Evolutionary conservation across 352 stramenopile genomes (phyloP).

Genomic region (Phytophthora megakarya): DNA sequence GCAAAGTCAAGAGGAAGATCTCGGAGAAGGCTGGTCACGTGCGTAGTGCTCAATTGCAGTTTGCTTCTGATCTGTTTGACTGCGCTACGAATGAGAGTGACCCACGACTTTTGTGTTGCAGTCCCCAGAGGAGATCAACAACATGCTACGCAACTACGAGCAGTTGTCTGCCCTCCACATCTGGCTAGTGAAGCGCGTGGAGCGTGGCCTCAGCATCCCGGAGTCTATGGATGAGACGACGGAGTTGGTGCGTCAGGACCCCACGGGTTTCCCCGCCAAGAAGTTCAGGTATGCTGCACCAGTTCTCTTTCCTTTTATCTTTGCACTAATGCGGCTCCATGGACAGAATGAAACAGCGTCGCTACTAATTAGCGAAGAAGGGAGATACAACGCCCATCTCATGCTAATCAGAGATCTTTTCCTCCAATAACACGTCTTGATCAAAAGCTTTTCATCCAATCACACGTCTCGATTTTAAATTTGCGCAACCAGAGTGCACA

Average conservation of each 20-base stretch:
- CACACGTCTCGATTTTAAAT: neutral
- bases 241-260: conserved; percentile 79
- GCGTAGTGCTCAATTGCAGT: conserved; percentile 21
- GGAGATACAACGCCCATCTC: neutral
- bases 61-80: neutral
- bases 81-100: too few species aligned
- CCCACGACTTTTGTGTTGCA: conserved; percentile 30
- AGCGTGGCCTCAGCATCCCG: conserved; percentile 72
- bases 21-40: conserved; percentile 83
- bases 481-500: neutral
- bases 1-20: conserved; percentile 85
- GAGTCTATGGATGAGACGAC: conserved; percentile 81
- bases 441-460: neutral
- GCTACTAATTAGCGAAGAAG: conserved; percentile 47
- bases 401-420: conserved; percentile 23
- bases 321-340: conserved; percentile 3
- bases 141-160: conserved; percentile 85
- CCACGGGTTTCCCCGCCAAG: conserved; percentile 84
- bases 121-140: conserved; percentile 87
- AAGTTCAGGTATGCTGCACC: conserved; percentile 68
- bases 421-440: conserved; percentile 16
- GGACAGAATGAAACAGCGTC: conserved; percentile 69
- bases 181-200: conserved; percentile 84
- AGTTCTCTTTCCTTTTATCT: neutral
- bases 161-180: conserved; percentile 73